Evolutionary conservation across 1,284 basidiomycete species (phyloP).

Genomic region (Retiboletus flavoniger): DNA sequence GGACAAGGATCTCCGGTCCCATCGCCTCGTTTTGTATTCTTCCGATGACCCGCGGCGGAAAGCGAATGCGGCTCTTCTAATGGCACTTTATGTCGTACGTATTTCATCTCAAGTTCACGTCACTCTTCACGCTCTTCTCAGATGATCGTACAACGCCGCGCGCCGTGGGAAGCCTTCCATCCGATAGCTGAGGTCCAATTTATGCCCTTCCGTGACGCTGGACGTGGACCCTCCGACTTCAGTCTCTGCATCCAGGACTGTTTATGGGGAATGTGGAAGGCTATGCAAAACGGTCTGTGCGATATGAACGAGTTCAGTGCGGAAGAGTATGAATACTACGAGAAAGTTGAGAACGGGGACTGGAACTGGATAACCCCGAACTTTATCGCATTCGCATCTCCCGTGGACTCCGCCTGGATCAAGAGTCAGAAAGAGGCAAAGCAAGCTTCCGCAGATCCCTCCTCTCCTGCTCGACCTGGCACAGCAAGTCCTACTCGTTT

Average conservation of each 20-base stretch:
- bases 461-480: slow-evolving; percentile 33
- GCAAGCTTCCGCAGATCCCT: slow-evolving; percentile 49
- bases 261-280: slow-evolving; percentile 94
- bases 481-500: slow-evolving; percentile 27
- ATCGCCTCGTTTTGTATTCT: slow-evolving; percentile 87
- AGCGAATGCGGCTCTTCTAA: slow-evolving; percentile 90
- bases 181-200: slow-evolving; percentile 90
- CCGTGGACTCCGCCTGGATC: slow-evolving; percentile 77
- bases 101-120: slow-evolving; percentile 21
- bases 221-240: slow-evolving; percentile 90
- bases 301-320: slow-evolving; percentile 90
- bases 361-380: slow-evolving; percentile 95
- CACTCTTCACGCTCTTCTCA: slow-evolving; percentile 37
- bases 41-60: slow-evolving; percentile 83
- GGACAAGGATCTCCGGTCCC: slow-evolving; percentile 66
- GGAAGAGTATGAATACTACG: slow-evolving; percentile 91
- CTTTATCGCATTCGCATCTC: slow-evolving; percentile 96
- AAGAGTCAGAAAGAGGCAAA: slow-evolving; percentile 66
- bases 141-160: slow-evolving; percentile 91
- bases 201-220: slow-evolving; percentile 95
- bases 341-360: slow-evolving; percentile 95
- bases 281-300: slow-evolving; percentile 84
- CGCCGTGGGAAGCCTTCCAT: slow-evolving; percentile 95
- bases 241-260: slow-evolving; percentile 92
- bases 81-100: slow-evolving; percentile 86